A percentile compares a stretch with the other conserved stretches of the same genome.
Evolutionary conservation across 2,329 filamentous ascomycete species (phyloP).

Genomic region (Fusarium zealandicum): DNA sequence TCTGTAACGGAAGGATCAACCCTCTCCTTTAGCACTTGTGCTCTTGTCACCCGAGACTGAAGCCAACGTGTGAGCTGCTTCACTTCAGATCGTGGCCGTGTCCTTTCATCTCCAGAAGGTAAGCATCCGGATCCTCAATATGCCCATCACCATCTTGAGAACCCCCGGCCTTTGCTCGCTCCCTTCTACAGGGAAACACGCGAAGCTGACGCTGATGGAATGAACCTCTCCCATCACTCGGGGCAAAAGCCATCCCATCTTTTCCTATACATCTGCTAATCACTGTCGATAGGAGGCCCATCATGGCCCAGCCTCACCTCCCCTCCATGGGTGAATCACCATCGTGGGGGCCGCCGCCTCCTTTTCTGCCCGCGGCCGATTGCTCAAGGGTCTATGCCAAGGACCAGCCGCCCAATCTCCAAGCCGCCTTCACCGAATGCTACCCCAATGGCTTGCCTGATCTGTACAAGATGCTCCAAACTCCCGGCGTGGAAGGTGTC

Average conservation of each 20-base stretch:
- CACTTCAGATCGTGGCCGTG: not conserved
- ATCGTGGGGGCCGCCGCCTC: conserved; percentile 20
- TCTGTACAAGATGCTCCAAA: conserved; percentile 46
- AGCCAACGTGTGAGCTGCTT: not conserved
- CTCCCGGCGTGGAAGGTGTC: conserved; percentile 34
- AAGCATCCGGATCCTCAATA: not conserved
- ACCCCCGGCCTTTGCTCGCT: not conserved
- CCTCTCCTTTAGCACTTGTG: not conserved
- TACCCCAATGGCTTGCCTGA: conserved; percentile 49
- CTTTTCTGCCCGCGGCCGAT: conserved; percentile 15
- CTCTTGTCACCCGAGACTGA: not conserved
- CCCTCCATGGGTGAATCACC: conserved; percentile 11
- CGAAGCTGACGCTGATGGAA: not conserved
- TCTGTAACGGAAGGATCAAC: conserved; percentile 16
- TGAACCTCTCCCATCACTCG: not conserved
- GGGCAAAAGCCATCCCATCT: not conserved
- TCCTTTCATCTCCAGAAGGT: conserved; percentile 17
- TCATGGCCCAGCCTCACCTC: conserved; percentile 25
- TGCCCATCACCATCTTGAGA: not conserved
- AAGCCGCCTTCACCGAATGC: conserved; percentile 40
- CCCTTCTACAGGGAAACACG: not conserved
- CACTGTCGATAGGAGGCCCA: conserved; percentile 7
- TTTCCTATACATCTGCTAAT: conserved; percentile 16
- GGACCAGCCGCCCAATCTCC: conserved; percentile 36
- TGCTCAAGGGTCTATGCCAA: conserved; percentile 36